Conservation (phyloP, 2,329 filamentous ascomycete genomes). For the Didymella keratinophila region DNA sequence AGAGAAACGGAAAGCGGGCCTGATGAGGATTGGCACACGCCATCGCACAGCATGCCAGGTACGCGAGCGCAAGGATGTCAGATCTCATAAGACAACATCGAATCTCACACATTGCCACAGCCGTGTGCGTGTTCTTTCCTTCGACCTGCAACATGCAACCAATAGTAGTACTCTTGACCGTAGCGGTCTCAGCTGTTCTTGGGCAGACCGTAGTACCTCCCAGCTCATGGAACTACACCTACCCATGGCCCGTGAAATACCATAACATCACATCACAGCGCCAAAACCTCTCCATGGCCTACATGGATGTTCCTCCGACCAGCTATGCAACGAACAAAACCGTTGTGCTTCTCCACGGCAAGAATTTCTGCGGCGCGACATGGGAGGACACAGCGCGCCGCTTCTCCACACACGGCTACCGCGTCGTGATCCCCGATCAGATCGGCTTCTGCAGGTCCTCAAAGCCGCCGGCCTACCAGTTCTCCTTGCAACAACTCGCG, state of each 20-base stretch:
- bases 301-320: conserved; percentile 60
- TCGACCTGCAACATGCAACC: conserved; percentile 16
- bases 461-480: conserved; percentile 62
- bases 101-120: background rate
- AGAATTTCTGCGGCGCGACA: conserved; percentile 64
- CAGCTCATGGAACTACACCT: conserved; percentile 52
- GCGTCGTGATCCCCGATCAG: conserved; percentile 63
- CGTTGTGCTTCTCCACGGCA: conserved; percentile 62
- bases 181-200: conserved; percentile 17
- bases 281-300: conserved; percentile 62
- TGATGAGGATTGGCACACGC: conserved; percentile 19
- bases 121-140: background rate
- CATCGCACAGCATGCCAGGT: conserved; percentile 21
- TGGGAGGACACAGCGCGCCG: conserved; percentile 59
- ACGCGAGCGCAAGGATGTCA: conserved; percentile 24
- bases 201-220: conserved; percentile 23
- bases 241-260: conserved; percentile 59
- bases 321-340: conserved; percentile 51
- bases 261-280: conserved; percentile 60
- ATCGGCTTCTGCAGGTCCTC: conserved; percentile 66
- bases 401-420: conserved; percentile 57
- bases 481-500: conserved; percentile 61
- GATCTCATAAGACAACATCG: conserved; percentile 8
- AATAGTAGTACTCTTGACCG: conserved; percentile 2
- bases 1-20: conserved; percentile 3